Conservation (phyloP, 257 asterid genomes). For the Solanum paucissectum region DNA sequence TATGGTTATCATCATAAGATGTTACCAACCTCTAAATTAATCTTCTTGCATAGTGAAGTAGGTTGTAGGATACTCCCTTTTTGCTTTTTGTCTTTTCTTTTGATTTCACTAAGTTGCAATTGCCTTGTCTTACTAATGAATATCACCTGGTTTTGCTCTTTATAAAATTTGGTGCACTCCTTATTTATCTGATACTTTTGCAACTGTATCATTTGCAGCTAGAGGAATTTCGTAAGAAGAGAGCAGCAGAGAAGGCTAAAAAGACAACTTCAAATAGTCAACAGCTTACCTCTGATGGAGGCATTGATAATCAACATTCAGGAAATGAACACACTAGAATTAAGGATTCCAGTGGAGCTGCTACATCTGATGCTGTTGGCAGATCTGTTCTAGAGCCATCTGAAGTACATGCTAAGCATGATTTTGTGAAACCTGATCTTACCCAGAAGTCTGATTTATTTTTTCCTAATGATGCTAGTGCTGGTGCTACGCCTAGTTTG, state of each 20-base stretch:
- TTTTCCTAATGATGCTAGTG: conserved; percentile 15
- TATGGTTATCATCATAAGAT: neutral
- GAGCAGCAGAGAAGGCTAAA: conserved; percentile 70
- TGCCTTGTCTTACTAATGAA: neutral
- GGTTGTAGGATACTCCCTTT: neutral
- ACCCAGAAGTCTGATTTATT: conserved; percentile 16
- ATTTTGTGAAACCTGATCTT: conserved; percentile 22
- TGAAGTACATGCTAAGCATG: conserved; percentile 19
- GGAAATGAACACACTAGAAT: conserved; percentile 27
- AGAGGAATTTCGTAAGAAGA: conserved; percentile 88
- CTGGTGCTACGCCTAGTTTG: neutral
- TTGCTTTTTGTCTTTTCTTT: neutral
- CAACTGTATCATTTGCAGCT: conserved; percentile 33
- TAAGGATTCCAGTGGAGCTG: conserved; percentile 38
- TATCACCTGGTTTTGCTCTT: neutral
- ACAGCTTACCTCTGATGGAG: conserved; percentile 29
- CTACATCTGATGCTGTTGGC: conserved; percentile 41
- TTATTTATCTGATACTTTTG: neutral
- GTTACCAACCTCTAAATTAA: neutral
- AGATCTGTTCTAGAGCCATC: conserved; percentile 21
- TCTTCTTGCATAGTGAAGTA: neutral
- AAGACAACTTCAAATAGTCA: conserved; percentile 32
- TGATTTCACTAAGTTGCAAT: neutral
- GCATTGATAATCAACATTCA: conserved; percentile 29
- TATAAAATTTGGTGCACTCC: neutral